phyloP scores from a whole-genome alignment of 1,139 yeast genomes.

The Scheffersomyces cryptocercus region DNA sequence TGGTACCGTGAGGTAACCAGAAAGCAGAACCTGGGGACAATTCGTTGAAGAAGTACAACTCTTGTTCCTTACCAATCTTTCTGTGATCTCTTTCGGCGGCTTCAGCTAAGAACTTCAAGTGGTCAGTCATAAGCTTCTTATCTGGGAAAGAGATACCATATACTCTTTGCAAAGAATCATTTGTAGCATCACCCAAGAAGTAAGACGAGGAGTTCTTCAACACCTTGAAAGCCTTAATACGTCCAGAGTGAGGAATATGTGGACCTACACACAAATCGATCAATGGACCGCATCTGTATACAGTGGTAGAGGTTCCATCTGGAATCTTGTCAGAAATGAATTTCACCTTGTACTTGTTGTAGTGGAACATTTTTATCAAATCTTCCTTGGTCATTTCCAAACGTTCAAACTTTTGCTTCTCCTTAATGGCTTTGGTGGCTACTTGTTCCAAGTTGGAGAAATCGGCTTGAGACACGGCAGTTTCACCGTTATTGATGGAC shows the following conservation, averaged over 20 bases:
- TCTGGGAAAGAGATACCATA: constrained; percentile 99
- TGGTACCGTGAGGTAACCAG: constrained; percentile 98
- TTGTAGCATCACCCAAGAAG: constrained; percentile 89
- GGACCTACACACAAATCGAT: constrained; percentile 98
- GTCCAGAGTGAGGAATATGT: constrained; percentile 96
- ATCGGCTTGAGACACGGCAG: constrained; percentile 76
- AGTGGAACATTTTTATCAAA: constrained; percentile 86
- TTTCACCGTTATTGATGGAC: constrained; percentile 78
- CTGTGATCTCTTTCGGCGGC: constrained; percentile 98
- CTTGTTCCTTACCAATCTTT: constrained; percentile 95
- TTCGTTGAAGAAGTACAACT: constrained; percentile 91
- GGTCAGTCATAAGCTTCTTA: constrained; percentile 94
- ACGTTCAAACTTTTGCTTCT: constrained; percentile 95
- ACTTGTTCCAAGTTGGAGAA: constrained; percentile 83
- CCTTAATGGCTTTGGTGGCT: constrained; percentile 89
- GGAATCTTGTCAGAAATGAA: constrained; percentile 88
- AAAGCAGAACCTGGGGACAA: constrained; percentile 97
- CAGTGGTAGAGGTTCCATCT: constrained; percentile 95
- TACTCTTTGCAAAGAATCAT: constrained; percentile 95
- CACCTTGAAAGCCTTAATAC: constrained; percentile 90
- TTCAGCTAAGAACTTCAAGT: constrained; percentile 90
- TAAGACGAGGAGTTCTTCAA: constrained; percentile 96
- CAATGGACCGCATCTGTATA: constrained; percentile 96
- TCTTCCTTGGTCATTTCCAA: constrained; percentile 90
- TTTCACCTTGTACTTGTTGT: constrained; percentile 94